phyloP scores from a whole-genome alignment of 306 rosid genomes.

The Vachellia pachyceras region DNA sequence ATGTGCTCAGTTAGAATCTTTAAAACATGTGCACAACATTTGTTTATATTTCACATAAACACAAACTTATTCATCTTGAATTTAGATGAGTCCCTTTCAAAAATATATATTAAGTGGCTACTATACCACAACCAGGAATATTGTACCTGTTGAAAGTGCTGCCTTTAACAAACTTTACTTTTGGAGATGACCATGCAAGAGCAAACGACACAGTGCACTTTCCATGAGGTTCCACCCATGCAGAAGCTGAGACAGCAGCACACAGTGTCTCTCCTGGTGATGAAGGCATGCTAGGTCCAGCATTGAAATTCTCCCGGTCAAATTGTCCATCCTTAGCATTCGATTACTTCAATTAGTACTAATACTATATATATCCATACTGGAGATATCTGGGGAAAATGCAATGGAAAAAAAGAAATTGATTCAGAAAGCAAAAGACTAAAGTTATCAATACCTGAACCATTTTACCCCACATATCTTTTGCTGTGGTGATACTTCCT shows the following conservation, averaged over 20 bases:
- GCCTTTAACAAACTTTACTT: constrained; percentile 88
- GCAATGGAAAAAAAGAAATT: neutral
- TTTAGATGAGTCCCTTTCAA: constrained; percentile 13
- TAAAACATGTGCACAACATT: neutral
- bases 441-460: constrained; percentile 61
- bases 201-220: constrained; percentile 92
- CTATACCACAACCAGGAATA: constrained; percentile 32
- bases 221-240: constrained; percentile 99
- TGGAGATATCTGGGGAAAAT: constrained; percentile 21
- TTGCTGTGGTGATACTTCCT: constrained; percentile 73
- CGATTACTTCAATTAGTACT: constrained; percentile 41
- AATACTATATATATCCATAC: constrained; percentile 17
- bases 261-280: constrained; percentile 91
- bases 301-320: constrained; percentile 75
- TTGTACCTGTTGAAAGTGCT: constrained; percentile 81
- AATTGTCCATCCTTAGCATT: constrained; percentile 84
- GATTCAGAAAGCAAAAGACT: constrained; percentile 26
- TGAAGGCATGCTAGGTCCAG: constrained; percentile 88
- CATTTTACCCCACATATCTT: constrained; percentile 87
- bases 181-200: constrained; percentile 97
- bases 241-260: constrained; percentile 94
- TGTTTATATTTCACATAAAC: neutral
- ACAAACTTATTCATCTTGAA: constrained; percentile 12
- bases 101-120: constrained; percentile 27
- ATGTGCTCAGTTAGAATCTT: neutral